Conservation (phyloP, 495 filamentous ascomycete genomes). For the Entonaema liquescens region DNA sequence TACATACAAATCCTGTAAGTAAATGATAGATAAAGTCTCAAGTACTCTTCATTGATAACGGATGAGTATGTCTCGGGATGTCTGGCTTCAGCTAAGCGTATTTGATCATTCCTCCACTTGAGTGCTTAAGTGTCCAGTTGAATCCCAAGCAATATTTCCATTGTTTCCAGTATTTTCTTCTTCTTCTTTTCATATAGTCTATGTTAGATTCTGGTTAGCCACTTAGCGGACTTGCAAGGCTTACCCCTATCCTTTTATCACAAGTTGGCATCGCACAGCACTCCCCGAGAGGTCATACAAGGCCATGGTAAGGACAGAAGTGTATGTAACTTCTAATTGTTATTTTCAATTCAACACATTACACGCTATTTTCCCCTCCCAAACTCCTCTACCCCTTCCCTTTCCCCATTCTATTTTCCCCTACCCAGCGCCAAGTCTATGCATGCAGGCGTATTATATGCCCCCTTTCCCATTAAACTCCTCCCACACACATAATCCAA, state of each 20-base stretch:
- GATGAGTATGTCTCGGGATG: no score
- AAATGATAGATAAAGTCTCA: neutral
- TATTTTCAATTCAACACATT: neutral
- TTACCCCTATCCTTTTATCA: slow-evolving; percentile 2
- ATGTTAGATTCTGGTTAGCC: no score
- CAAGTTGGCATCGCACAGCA: no score
- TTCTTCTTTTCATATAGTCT: no score
- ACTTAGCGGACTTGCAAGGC: neutral
- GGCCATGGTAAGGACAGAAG: neutral
- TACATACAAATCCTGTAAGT: neutral
- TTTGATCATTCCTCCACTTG: no score
- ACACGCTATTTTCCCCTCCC: neutral
- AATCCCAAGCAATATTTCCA: no score
- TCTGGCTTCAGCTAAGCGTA: no score
- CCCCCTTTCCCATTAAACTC: neutral
- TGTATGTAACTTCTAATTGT: neutral
- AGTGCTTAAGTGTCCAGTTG: no score
- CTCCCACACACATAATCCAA: neutral
- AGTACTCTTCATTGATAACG: neutral
- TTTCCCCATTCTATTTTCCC: neutral
- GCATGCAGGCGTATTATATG: no score
- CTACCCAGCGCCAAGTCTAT: neutral
- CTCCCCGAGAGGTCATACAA: no score
- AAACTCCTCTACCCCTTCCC: neutral
- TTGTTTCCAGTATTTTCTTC: no score